Base-by-base conservation (phyloP, 805 yeast genomes). In the Zygosaccharomyces rouxii region DNA sequence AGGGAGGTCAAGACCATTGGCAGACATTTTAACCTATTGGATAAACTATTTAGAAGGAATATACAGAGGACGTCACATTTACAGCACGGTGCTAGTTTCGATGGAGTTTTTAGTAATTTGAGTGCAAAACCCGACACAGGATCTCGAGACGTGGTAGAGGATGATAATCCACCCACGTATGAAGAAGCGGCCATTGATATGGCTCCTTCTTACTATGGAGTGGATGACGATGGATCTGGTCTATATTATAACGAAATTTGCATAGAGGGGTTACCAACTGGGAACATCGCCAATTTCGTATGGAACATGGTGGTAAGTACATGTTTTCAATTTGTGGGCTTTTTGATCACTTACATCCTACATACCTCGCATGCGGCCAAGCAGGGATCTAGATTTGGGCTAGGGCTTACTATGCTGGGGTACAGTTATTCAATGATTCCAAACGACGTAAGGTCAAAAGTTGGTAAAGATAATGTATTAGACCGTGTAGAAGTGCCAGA, bases 311-410 rank as follows among this genome's bases (percentile, higher is more conserved):
- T 89, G 56, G 95, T 94, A 2, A 82, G 96, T 21, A 77, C 88
- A n/a, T 84, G 95, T 35, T 94, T 94, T 73, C 97, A 92, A 68
- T 87, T 86, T 64, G 84, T 92, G 28, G 99, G 99, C 3, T 94
- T 94, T 68, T 74, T 94, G 37, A 74, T 92, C 47, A 90, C 98
- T 6, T 94, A 90, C 63, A 71, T 92, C 39, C 73, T 94, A 47
- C 98, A 94, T 68, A 92, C 98, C 0, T 87, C 97, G 2, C 99
- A 94, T 64, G 97, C 98, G 4, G 96, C 97, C 3, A 89, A 88
- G 63, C 90, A 90, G 60, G 99, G 99, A 2, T 84, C 97, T 1
- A 74, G 96, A 52, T 86, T 92, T 16, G 99, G 99, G 0, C 70
- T 94, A 49, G 98, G 98, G 2, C 63, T 86, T 51, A 89, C 96